These are phyloP conservation scores for Moricandia arvensis DNA, from an alignment of 345 rosid genomes.

Conservation along the genomic window DNA sequence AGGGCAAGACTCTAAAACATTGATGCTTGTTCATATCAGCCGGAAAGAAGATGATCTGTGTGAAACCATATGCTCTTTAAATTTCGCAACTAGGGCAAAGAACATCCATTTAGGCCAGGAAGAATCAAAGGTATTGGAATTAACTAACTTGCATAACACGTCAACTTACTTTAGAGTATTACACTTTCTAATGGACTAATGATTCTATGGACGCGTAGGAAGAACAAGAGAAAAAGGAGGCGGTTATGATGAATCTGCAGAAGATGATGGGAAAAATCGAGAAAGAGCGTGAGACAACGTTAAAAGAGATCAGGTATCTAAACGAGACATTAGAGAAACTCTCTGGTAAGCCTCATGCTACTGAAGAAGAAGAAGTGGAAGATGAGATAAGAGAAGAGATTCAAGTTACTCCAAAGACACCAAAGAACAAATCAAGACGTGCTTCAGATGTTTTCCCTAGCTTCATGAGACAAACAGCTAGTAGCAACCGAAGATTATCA, in stretches of 20 bases:
- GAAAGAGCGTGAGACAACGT: slow-evolving; percentile 43
- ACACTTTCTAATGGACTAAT: slow-evolving; percentile 10
- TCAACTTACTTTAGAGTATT: slow-evolving; percentile 14
- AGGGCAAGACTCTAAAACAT: slow-evolving; percentile 79
- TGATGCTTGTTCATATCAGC: slow-evolving; percentile 83
- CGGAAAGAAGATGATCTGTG: slow-evolving; percentile 81
- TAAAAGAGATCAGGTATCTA: slow-evolving; percentile 42
- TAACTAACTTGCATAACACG: slow-evolving; percentile 9
- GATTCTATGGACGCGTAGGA: slow-evolving; percentile 46
- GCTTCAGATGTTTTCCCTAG: slow-evolving; percentile 50
- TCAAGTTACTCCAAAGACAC: slow-evolving; percentile 24
- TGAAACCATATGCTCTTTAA: slow-evolving; percentile 74
- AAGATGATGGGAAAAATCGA: slow-evolving; percentile 50
- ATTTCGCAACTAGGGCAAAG: slow-evolving; percentile 68
- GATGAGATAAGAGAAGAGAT: slow-evolving; percentile 33
- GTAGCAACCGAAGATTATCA: slow-evolving; percentile 57
- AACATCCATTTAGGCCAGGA: slow-evolving; percentile 57
- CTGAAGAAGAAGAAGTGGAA: slow-evolving; percentile 35
- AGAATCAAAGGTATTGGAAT: slow-evolving; percentile 46
- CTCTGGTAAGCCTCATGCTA: slow-evolving; percentile 38
- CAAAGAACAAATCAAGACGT: slow-evolving; percentile 31
- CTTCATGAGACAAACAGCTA: slow-evolving; percentile 74
- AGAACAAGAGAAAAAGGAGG: slow-evolving; percentile 45
- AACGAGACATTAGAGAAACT: slow-evolving; percentile 47
- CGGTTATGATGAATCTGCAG: slow-evolving; percentile 51